These are phyloP conservation scores for Russula abietina DNA, from an alignment of 768 basidiomycete species.

Conservation along the genomic window DNA sequence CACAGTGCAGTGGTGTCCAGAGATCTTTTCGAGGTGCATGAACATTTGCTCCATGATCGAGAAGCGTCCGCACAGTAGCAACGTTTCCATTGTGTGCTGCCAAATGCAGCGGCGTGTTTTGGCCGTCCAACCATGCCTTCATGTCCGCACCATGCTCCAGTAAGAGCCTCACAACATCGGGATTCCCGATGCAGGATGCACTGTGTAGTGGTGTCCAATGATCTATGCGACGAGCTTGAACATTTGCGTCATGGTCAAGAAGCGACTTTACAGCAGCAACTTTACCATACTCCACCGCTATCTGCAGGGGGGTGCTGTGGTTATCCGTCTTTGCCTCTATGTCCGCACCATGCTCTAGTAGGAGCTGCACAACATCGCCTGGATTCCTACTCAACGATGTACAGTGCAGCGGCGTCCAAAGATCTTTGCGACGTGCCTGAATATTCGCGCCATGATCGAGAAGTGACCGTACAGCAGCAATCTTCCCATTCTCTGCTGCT, in stretches of 20 bases:
- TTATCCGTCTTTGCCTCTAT: background rate
- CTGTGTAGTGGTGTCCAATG: background rate
- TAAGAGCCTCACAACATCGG: background rate
- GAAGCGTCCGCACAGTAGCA: background rate
- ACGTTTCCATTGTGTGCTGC: background rate
- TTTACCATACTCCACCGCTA: background rate
- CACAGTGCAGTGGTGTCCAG: background rate
- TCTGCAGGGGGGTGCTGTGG: background rate
- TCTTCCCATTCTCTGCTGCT: no score
- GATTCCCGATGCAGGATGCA: background rate
- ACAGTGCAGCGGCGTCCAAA: no score
- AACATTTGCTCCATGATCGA: background rate
- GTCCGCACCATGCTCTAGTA: background rate
- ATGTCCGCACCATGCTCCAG: no score
- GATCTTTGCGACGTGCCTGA: no score
- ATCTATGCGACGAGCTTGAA: background rate
- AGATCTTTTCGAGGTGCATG: background rate
- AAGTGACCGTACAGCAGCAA: no score
- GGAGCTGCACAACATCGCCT: background rate
- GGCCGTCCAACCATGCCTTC: background rate
- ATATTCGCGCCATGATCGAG: no score
- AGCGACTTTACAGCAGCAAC: background rate
- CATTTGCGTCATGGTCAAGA: background rate
- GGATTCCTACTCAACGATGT: no score
- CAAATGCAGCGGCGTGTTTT: background rate